phyloP scores from a whole-genome alignment of 352 stramenopile species.

The Blastocystis sp. region DNA sequence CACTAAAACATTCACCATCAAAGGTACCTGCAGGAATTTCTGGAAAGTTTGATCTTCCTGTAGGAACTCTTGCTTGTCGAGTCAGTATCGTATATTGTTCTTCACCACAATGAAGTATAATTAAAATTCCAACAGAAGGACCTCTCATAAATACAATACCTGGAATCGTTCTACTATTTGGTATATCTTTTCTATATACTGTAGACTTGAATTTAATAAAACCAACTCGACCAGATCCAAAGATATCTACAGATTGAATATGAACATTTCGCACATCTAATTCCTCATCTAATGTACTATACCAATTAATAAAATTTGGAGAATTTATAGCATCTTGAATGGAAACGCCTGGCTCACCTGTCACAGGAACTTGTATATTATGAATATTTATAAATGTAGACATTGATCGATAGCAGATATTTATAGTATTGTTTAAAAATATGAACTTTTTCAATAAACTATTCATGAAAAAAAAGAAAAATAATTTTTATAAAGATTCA shows the following conservation, averaged over 20 bases:
- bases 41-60: conserved; percentile 14
- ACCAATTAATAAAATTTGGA: conserved; percentile 32
- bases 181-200: conserved; percentile 10
- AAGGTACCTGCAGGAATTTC: conserved; percentile 34
- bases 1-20: conserved; percentile 23
- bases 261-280: conserved; percentile 17
- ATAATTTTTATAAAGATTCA: too few relatives aligned
- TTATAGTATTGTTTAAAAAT: too few relatives aligned
- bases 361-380: conserved; percentile 16
- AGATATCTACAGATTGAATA: conserved; percentile 25
- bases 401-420: conserved; percentile 6
- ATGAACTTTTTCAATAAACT: too few relatives aligned
- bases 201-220: conserved; percentile 36
- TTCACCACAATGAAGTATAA: conserved; percentile 22
- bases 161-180: conserved; percentile 17
- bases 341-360: neutral
- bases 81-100: conserved; percentile 35
- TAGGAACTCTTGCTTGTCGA: conserved; percentile 12
- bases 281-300: conserved; percentile 9
- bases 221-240: conserved; percentile 26
- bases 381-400: conserved; percentile 15
- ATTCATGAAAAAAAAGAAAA: too few relatives aligned
- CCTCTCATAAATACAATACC: conserved; percentile 37
- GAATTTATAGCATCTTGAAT: neutral
- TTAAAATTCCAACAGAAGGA: conserved; percentile 32